Conservation (phyloP, 139 green algal species). For the Chlamydomonas sp. region DNA sequence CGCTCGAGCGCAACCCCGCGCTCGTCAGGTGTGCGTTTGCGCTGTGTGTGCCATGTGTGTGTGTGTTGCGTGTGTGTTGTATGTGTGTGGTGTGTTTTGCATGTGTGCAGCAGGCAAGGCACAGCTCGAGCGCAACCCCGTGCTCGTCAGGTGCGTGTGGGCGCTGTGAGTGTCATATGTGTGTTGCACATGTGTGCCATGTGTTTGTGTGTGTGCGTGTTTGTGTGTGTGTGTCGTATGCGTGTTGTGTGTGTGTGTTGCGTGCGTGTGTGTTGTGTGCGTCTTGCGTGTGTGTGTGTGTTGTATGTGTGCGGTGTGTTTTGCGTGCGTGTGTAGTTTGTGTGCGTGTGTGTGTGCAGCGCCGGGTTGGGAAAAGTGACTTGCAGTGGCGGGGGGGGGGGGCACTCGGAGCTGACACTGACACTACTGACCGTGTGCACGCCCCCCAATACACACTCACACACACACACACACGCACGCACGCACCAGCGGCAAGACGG, state of each 20-base stretch:
- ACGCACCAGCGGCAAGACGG: slow-evolving; percentile 16
- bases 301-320: neutral
- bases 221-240: no score
- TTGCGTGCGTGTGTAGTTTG: neutral
- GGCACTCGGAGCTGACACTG: no score
- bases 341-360: neutral
- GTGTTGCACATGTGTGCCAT: neutral
- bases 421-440: neutral
- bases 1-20: slow-evolving; percentile 66
- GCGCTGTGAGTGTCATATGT: neutral
- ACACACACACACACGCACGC: neutral
- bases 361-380: no score
- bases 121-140: slow-evolving; percentile 71
- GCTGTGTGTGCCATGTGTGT: neutral
- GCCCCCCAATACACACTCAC: neutral
- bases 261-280: neutral
- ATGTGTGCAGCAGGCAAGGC: no score
- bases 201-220: neutral
- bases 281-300: neutral
- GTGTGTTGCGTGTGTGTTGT: neutral
- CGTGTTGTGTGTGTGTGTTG: neutral
- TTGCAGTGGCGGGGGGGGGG: no score
- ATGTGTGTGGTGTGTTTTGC: neutral
- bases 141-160: slow-evolving; percentile 37
- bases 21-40: slow-evolving; percentile 40